Evolutionary conservation across 1,139 yeast species (phyloP), one percentile per base, ranked within the genome.

Genomic region (Kurtzmaniella quercitrusa): DNA sequence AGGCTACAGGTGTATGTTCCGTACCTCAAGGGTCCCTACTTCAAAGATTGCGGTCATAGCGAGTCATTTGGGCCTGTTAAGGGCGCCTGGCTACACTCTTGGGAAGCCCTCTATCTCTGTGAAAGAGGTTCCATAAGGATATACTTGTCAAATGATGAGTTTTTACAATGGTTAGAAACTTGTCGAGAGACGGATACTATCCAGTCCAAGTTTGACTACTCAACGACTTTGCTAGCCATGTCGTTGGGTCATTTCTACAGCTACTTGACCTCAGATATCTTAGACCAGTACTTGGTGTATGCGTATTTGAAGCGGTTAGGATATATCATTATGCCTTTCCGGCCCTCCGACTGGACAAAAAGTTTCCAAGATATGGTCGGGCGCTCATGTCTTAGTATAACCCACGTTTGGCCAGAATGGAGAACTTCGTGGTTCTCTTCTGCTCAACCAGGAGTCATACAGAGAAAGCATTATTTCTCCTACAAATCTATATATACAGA

Each of bases 61-160:
- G 51, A 55, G 9, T 54, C 51, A n/a, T 49, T 56, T 34, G 59
- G 59, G 1, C 38, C 48, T 18, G 57, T 79, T 2, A 63, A 63
- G 21, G 69, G 75, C 18, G 48, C 67, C 18, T 72, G 78, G 70
- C 65, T 91, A 37, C 67, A 65, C 17, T 76, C 80, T 10, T 80
- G 87, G 46, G 98, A 91, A 55, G 75, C 83, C 3, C 65, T 89
- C 1, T 91, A 90, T 59, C 67, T 91, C 45, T 78, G 83, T 2
- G 96, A 91, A 60, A 71, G 98, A 57, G 98, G 98, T 0, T 78
- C 89, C 1, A 69, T 89, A 59, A 69, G 80, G 21, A 78, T 87
- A 17, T 80, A 70, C 57, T 61, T 70, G 45, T 57, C 58, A 10
- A 54, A 53, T 41, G 55, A 52, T 3, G 50, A 48, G 17, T 57